A percentile compares a stretch with the other conserved stretches of the same genome.
phyloP scores from a whole-genome alignment of 768 basidiomycete genomes.

The Coprinopsis strossmayeri region DNA sequence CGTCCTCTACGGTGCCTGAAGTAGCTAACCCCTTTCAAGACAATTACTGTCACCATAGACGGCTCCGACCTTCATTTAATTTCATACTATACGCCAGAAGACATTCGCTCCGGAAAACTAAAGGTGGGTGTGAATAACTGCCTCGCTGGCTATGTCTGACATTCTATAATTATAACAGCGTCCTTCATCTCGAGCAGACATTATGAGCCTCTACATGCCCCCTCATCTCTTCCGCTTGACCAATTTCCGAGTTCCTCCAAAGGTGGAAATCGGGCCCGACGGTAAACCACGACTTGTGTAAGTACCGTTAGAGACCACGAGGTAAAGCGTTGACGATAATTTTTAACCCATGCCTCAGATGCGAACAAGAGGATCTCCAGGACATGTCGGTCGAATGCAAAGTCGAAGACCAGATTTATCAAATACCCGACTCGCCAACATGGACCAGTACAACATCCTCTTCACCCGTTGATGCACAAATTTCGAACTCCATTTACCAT shows the following conservation, averaged over 20 bases:
- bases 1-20: background rate
- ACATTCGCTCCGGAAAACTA: slow-evolving; percentile 63
- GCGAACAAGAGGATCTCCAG: slow-evolving; percentile 40
- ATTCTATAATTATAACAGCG: slow-evolving; percentile 27
- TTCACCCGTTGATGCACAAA: slow-evolving; percentile 30
- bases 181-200: slow-evolving; percentile 64
- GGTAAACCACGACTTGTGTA: slow-evolving; percentile 62
- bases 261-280: slow-evolving; percentile 68
- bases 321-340: slow-evolving; percentile 11
- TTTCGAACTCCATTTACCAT: slow-evolving; percentile 26
- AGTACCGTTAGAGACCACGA: slow-evolving; percentile 19
- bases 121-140: slow-evolving; percentile 27
- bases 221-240: slow-evolving; percentile 73
- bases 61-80: slow-evolving; percentile 78
- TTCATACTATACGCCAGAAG: slow-evolving; percentile 78
- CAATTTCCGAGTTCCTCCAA: slow-evolving; percentile 79
- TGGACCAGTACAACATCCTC: slow-evolving; percentile 21
- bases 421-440: slow-evolving; percentile 30
- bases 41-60: slow-evolving; percentile 78
- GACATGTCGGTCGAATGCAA: slow-evolving; percentile 35
- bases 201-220: slow-evolving; percentile 67
- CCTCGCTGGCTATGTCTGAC: background rate
- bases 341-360: too few relatives aligned
- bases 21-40: slow-evolving; percentile 33
- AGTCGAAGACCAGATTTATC: slow-evolving; percentile 39